A percentile compares a stretch with the other conserved stretches of the same genome.
Conservation (phyloP, 2,329 filamentous ascomycete species). For the Xylariales sp. region DNA sequence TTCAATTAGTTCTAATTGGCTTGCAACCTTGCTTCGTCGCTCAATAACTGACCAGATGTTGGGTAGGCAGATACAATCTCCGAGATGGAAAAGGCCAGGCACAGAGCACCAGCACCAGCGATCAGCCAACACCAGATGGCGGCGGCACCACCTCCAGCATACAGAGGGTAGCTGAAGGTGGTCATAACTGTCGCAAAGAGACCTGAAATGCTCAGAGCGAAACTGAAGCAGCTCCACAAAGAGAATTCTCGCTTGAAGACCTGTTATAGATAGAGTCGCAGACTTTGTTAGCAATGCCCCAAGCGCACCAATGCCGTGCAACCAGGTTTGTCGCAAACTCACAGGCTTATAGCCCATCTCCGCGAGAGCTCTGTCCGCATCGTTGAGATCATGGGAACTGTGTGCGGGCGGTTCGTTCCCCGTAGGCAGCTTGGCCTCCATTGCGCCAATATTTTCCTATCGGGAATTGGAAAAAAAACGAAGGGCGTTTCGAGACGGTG, state of each 20-base stretch:
- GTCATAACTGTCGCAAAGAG: conserved; percentile 52
- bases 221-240: conserved; percentile 52
- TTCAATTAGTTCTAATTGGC: no score
- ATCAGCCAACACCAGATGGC: conserved; percentile 57
- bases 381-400: conserved; percentile 11
- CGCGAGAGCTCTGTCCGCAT: conserved; percentile 27
- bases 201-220: conserved; percentile 53
- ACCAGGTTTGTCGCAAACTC: no score
- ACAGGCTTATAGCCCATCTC: conserved; percentile 33
- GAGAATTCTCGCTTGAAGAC: conserved; percentile 59
- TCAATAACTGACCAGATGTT: conserved; percentile 45
- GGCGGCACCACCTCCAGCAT: conserved; percentile 47
- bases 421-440: not conserved
- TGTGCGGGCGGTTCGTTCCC: conserved; percentile 1
- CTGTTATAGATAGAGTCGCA: conserved; percentile 22
- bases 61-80: conserved; percentile 56
- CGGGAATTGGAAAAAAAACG: no score
- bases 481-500: no score
- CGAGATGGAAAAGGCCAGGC: conserved; percentile 48
- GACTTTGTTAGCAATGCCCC: conserved; percentile 14
- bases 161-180: conserved; percentile 49
- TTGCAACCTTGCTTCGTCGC: no score
- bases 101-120: conserved; percentile 51
- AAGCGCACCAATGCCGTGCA: no score
- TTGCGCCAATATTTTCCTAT: not conserved